phyloP scores from a whole-genome alignment of 2,329 filamentous ascomycete genomes.

The Monosporascus sp. region DNA sequence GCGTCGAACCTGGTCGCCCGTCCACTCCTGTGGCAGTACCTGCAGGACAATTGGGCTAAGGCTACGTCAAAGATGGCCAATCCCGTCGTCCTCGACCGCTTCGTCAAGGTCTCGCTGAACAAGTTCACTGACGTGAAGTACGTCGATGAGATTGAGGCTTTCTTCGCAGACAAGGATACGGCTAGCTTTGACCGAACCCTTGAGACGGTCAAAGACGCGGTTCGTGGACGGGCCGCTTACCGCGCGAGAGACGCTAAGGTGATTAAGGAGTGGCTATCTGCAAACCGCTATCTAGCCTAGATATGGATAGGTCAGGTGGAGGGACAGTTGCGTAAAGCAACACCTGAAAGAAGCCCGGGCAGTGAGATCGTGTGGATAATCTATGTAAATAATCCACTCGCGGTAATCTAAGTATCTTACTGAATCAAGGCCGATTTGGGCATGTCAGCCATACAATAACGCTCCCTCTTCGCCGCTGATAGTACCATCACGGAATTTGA shows the following conservation, averaged over 20 bases:
- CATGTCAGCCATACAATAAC: too few relatives aligned
- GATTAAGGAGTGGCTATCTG: constrained; percentile 72
- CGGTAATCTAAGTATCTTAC: too few relatives aligned
- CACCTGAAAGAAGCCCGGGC: too few relatives aligned
- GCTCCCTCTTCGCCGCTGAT: too few relatives aligned
- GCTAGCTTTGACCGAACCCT: constrained; percentile 81
- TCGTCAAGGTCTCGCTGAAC: constrained; percentile 70
- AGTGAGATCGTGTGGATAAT: too few relatives aligned
- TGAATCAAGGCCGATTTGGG: too few relatives aligned
- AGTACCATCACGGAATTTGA: too few relatives aligned
- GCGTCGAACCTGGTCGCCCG: constrained; percentile 69
- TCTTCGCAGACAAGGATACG: constrained; percentile 85
- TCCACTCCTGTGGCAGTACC: constrained; percentile 75
- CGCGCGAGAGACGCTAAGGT: constrained; percentile 66
- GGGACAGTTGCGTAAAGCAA: too few relatives aligned
- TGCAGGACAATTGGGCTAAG: constrained; percentile 76
- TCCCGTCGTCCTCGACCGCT: constrained; percentile 84
- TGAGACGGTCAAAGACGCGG: constrained; percentile 78
- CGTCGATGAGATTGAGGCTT: constrained; percentile 71
- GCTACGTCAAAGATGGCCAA: constrained; percentile 71
- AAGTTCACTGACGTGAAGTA: constrained; percentile 69
- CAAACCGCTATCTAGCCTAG: constrained; percentile 37
- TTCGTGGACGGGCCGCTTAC: constrained; percentile 79
- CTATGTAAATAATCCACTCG: too few relatives aligned
- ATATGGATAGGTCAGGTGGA: not conserved